phyloP scores from a whole-genome alignment of 495 filamentous ascomycete species.

The Paragyromitra xinjiangensis region DNA sequence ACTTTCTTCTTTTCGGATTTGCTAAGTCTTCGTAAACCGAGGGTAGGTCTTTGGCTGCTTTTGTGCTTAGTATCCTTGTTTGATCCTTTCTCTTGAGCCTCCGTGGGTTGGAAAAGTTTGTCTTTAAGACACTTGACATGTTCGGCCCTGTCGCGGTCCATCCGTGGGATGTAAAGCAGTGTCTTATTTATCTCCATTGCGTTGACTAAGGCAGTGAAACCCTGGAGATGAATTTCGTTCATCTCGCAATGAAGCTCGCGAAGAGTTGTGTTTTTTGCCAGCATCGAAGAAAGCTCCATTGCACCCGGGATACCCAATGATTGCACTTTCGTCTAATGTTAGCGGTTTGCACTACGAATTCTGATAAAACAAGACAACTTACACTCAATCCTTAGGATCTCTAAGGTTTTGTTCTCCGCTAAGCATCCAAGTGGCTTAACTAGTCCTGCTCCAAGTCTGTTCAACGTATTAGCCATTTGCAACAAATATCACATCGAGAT shows the following conservation, averaged over 20 bases:
- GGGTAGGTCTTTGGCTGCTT: conserved; percentile 20
- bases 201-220: conserved; percentile 79
- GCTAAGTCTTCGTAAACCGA: conserved; percentile 34
- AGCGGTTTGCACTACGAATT: conserved; percentile 16
- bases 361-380: conserved; percentile 49
- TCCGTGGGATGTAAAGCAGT: conserved; percentile 70
- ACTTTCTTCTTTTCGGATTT: conserved; percentile 51
- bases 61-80: conserved; percentile 24
- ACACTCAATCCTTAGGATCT: conserved; percentile 78
- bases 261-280: conserved; percentile 72
- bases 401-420: conserved; percentile 76
- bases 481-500: not conserved
- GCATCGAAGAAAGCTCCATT: conserved; percentile 77
- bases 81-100: conserved; percentile 22
- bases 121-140: conserved; percentile 70
- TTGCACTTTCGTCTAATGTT: conserved; percentile 53
- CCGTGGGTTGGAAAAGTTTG: conserved; percentile 50
- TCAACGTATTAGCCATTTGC: conserved; percentile 14
- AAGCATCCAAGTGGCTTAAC: conserved; percentile 80
- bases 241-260: conserved; percentile 78
- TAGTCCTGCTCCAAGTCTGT: conserved; percentile 76
- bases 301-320: conserved; percentile 65
- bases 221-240: conserved; percentile 80
- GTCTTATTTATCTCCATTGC: conserved; percentile 73
- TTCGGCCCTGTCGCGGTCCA: conserved; percentile 69